A percentile compares a stretch with the other conserved stretches of the same genome.
Conservation (phyloP, 176 grass and related monocot species). For the Microstegium vimineum region DNA sequence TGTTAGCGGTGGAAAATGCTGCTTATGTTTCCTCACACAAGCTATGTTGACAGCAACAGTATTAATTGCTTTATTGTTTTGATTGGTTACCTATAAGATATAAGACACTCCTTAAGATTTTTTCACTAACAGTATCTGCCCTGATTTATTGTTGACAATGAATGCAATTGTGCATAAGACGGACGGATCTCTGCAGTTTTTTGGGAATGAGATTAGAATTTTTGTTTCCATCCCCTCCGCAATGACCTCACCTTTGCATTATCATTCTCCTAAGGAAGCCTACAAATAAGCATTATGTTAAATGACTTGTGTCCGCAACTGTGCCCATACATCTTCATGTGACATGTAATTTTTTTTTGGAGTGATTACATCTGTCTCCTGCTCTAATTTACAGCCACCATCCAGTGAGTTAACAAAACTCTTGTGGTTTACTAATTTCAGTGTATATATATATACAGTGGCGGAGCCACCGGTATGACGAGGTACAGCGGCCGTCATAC, state of each 20-base stretch:
- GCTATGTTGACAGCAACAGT: neutral
- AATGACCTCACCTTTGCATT: neutral
- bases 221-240: neutral
- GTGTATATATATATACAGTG: too few species aligned
- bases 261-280: neutral
- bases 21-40: neutral
- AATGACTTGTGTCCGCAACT: neutral
- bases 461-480: too few species aligned
- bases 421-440: too few species aligned
- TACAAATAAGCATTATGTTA: neutral
- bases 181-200: neutral
- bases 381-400: too few species aligned
- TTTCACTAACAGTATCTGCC: neutral
- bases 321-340: neutral
- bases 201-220: neutral
- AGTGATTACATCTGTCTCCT: too few species aligned
- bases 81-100: too few species aligned
- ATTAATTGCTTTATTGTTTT: too few species aligned
- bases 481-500: too few species aligned
- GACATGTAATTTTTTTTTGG: neutral
- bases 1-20: neutral
- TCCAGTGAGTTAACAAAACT: too few species aligned
- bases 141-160: neutral
- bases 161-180: neutral
- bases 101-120: too few species aligned